These are phyloP conservation scores for Arabidopsis suecica DNA, from an alignment of 345 rosid species.

Conservation along the genomic window DNA sequence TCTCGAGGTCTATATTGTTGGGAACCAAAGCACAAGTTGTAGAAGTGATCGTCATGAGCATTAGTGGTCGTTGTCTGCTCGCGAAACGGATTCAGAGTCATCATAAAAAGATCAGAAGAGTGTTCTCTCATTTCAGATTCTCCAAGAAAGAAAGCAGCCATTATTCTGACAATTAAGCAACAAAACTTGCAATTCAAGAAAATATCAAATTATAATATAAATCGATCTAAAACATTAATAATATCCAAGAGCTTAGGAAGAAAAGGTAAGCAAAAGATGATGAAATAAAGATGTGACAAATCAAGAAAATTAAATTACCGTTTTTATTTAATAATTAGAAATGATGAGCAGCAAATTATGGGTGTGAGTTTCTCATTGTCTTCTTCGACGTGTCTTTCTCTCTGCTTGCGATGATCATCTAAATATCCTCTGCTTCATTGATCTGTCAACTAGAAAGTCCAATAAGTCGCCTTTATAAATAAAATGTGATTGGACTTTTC, in stretches of 20 bases:
- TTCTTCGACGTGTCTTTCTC: conserved; percentile 5
- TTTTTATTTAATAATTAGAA: conserved; percentile 1
- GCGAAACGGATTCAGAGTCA: conserved; percentile 22
- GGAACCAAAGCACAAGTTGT: conserved; percentile 27
- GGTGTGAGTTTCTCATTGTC: conserved; percentile 28
- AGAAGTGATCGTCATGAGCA: conserved; percentile 26
- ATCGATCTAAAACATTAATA: neutral
- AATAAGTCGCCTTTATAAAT: conserved; percentile 23
- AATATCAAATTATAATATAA: neutral
- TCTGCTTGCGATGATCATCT: conserved; percentile 4
- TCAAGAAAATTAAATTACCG: conserved; percentile 5
- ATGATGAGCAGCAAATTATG: conserved; percentile 30
- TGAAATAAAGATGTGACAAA: conserved; percentile 8
- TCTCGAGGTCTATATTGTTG: conserved; percentile 20
- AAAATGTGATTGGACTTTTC: conserved; percentile 32
- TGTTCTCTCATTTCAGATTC: conserved; percentile 38
- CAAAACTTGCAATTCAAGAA: conserved; percentile 12
- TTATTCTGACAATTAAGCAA: conserved; percentile 7
- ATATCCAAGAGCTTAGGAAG: conserved; percentile 14
- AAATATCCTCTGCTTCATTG: conserved; percentile 22
- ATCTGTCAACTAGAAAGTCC: conserved; percentile 42
- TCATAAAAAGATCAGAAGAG: conserved; percentile 27
- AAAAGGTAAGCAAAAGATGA: conserved; percentile 7
- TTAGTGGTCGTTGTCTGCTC: conserved; percentile 13
- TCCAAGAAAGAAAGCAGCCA: conserved; percentile 39